Evolutionary conservation across 2,329 filamentous ascomycete genomes (phyloP).

Genomic region (Alternaria sp.): DNA sequence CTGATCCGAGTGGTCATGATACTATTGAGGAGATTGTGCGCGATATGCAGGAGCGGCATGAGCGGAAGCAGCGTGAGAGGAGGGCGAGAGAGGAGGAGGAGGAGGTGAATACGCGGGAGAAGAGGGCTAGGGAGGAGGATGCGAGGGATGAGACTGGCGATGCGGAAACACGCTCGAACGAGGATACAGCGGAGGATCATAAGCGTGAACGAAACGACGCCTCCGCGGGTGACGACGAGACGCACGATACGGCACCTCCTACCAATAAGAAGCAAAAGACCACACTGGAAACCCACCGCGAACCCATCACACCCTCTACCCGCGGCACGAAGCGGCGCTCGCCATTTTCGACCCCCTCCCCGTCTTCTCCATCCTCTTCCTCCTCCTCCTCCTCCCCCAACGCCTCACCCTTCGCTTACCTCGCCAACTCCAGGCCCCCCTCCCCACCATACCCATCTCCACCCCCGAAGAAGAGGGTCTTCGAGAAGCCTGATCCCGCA

Average conservation of each 20-base stretch:
- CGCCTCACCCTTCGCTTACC: neutral
- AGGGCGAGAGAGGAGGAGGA: neutral
- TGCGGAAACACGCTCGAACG: accelerated
- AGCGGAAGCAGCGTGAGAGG: neutral
- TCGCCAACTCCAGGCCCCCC: neutral
- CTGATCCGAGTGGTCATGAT: neutral
- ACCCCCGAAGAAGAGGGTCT: neutral
- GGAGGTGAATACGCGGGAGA: neutral
- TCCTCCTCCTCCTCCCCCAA: neutral
- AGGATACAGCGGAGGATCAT: no score
- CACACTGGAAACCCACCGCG: neutral
- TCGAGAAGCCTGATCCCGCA: neutral
- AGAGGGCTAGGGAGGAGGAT: neutral
- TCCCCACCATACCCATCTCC: neutral
- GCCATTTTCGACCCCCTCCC: neutral
- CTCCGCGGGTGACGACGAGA: neutral
- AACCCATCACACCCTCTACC: neutral
- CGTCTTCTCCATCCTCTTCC: neutral
- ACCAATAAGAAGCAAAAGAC: neutral
- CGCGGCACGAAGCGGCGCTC: neutral
- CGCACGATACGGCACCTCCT: neutral
- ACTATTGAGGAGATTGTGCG: neutral
- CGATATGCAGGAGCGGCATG: neutral
- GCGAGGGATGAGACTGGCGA: neutral
- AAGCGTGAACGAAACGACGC: neutral